Percentiles rank a stretch among this genome's conserved stretches.
Conservation (phyloP, 192 early-diverging fungal genomes). For the Coemansia sp. region DNA sequence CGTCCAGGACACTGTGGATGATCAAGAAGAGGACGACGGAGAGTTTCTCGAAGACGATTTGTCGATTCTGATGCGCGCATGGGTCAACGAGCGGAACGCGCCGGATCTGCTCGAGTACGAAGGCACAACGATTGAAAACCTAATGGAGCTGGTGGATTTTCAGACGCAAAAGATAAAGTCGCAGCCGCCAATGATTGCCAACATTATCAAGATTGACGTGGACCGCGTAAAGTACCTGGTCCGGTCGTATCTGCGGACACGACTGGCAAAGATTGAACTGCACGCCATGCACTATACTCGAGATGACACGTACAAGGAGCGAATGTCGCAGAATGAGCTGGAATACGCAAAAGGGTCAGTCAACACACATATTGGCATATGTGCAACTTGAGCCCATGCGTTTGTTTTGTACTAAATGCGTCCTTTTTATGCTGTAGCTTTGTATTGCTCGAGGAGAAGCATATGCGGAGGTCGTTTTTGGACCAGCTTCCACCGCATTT, state of each 20-base stretch:
- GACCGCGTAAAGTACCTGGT: slow-evolving; percentile 49
- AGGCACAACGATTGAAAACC: slow-evolving; percentile 44
- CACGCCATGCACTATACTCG: slow-evolving; percentile 28
- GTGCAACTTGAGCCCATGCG: too few species aligned
- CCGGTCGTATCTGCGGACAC: slow-evolving; percentile 46
- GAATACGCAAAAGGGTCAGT: slow-evolving; percentile 47
- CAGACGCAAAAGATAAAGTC: slow-evolving; percentile 29
- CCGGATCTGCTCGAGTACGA: slow-evolving; percentile 44
- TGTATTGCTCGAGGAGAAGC: slow-evolving; percentile 30
- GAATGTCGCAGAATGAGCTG: slow-evolving; percentile 44
- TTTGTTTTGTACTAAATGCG: background rate
- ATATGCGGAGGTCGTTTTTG: slow-evolving; percentile 44
- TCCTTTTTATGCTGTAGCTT: slow-evolving; percentile 18
- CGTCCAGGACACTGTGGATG: background rate
- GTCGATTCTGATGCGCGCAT: slow-evolving; percentile 23
- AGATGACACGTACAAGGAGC: slow-evolving; percentile 20
- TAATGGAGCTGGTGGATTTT: slow-evolving; percentile 50
- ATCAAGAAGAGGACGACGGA: slow-evolving; percentile 7
- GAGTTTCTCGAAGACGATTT: slow-evolving; percentile 33
- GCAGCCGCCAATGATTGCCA: slow-evolving; percentile 24
- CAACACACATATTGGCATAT: background rate
- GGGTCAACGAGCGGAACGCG: slow-evolving; percentile 43
- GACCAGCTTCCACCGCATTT: slow-evolving; percentile 52
- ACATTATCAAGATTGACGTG: slow-evolving; percentile 44
- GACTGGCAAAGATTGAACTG: slow-evolving; percentile 38